phyloP scores from a whole-genome alignment of 495 filamentous ascomycete species.

The Daldinia bambusicola region DNA sequence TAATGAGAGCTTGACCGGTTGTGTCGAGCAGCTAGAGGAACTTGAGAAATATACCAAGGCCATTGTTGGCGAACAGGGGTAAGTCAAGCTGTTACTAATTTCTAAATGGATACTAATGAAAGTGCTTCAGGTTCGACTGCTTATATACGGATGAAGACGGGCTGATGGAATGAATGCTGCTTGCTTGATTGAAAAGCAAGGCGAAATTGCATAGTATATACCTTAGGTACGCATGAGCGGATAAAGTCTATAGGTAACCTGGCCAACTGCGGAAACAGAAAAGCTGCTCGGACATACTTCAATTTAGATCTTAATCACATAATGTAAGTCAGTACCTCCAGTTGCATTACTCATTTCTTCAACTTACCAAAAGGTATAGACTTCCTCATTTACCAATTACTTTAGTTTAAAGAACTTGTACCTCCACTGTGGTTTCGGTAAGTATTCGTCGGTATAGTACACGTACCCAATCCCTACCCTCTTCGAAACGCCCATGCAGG shows the following conservation, averaged over 20 bases:
- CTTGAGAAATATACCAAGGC: constrained; percentile 64
- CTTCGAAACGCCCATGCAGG: too few relatives aligned
- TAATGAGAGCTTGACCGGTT: constrained; percentile 65
- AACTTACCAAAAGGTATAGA: too few relatives aligned
- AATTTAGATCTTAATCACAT: too few relatives aligned
- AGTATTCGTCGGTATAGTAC: neutral
- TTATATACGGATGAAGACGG: constrained; percentile 24
- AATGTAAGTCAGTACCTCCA: too few relatives aligned
- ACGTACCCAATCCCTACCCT: too few relatives aligned
- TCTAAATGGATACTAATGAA: constrained; percentile 3
- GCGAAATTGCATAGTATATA: too few relatives aligned
- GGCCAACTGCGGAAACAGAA: too few relatives aligned
- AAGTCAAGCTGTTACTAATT: constrained; percentile 16
- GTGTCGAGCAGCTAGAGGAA: constrained; percentile 63
- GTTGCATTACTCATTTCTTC: too few relatives aligned
- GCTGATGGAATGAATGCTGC: neutral
- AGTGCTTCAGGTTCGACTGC: constrained; percentile 34
- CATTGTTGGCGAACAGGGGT: constrained; percentile 64
- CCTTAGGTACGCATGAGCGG: too few relatives aligned
- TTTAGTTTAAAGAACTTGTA: neutral
- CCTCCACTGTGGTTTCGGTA: neutral
- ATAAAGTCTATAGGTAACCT: too few relatives aligned
- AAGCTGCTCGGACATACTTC: too few relatives aligned
- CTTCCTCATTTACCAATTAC: neutral
- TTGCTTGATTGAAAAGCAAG: too few relatives aligned